Percentiles rank a stretch among this genome's conserved stretches.
Evolutionary conservation across 176 grass and related monocot genomes (phyloP).

Genomic region (Phoenix roebelenii): DNA sequence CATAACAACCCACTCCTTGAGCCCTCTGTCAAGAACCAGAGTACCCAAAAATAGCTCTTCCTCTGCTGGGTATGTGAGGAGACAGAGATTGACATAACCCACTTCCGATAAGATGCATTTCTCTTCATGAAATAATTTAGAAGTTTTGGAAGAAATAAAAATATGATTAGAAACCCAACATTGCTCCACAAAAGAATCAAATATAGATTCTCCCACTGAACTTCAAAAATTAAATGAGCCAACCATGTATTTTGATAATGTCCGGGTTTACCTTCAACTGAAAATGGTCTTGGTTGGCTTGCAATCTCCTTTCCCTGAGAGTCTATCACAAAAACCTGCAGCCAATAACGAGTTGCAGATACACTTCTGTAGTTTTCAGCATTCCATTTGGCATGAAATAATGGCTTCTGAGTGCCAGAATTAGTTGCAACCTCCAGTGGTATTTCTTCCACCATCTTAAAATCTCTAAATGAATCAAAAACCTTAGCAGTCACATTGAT

Average conservation of each 20-base stretch:
- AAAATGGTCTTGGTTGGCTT: slow-evolving; percentile 59
- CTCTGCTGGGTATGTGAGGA: slow-evolving; percentile 29
- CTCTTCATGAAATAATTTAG: slow-evolving; percentile 33
- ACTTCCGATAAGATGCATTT: slow-evolving; percentile 31
- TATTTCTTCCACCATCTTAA: slow-evolving; percentile 78
- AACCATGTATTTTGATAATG: slow-evolving; percentile 28
- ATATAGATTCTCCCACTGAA: slow-evolving; percentile 73
- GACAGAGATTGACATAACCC: slow-evolving; percentile 26
- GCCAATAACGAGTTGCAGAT: slow-evolving; percentile 58
- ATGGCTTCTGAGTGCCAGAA: slow-evolving; percentile 23
- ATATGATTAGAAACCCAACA: slow-evolving; percentile 35
- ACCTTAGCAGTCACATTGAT: slow-evolving; percentile 68
- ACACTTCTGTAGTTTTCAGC: slow-evolving; percentile 62
- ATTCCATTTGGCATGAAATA: slow-evolving; percentile 87
- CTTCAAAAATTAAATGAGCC: slow-evolving; percentile 55
- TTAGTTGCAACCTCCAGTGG: slow-evolving; percentile 38
- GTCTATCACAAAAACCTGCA: slow-evolving; percentile 62
- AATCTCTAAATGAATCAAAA: slow-evolving; percentile 63
- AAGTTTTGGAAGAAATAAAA: slow-evolving; percentile 45
- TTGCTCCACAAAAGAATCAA: slow-evolving; percentile 55
- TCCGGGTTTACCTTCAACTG: slow-evolving; percentile 45
- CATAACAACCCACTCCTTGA: slow-evolving; percentile 53
- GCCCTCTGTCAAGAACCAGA: slow-evolving; percentile 63
- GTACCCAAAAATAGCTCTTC: slow-evolving; percentile 35
- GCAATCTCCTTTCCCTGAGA: slow-evolving; percentile 35